Evolutionary conservation across 2,329 filamentous ascomycete genomes (phyloP).

Genomic region (Penicillium concentricum): DNA sequence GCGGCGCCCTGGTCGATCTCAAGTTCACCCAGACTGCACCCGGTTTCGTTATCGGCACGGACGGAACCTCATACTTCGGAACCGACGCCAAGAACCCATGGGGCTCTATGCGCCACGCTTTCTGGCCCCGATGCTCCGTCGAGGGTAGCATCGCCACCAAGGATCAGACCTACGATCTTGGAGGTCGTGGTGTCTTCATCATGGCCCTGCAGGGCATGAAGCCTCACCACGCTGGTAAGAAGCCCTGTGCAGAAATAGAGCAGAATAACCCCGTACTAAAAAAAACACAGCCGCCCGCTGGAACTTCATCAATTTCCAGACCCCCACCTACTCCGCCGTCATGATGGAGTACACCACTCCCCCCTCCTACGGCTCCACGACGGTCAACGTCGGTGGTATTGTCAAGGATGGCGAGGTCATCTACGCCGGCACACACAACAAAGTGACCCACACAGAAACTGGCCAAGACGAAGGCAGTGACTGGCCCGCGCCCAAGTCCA

Average conservation of each 20-base stretch:
- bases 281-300: constrained; percentile 65
- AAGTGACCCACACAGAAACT: constrained; percentile 66
- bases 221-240: constrained; percentile 82
- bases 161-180: constrained; percentile 77
- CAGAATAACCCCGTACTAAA: not conserved
- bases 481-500: constrained; percentile 81
- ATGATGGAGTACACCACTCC: constrained; percentile 97
- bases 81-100: constrained; percentile 84
- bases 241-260: not conserved
- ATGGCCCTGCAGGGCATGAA: constrained; percentile 98
- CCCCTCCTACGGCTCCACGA: constrained; percentile 82
- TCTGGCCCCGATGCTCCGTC: constrained; percentile 84
- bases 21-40: constrained; percentile 74
- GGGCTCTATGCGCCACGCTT: constrained; percentile 87
- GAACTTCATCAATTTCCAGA: constrained; percentile 93
- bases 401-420: constrained; percentile 79
- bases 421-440: constrained; percentile 65
- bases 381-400: constrained; percentile 79
- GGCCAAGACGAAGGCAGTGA: constrained; percentile 74
- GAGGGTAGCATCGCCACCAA: constrained; percentile 83
- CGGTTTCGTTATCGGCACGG: constrained; percentile 79
- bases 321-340: constrained; percentile 78
- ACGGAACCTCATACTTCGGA: constrained; percentile 81
- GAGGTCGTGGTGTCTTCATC: constrained; percentile 74
- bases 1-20: constrained; percentile 78